Evolutionary conservation across 768 basidiomycete species (phyloP).

Genomic region (Russula ochroleuca): DNA sequence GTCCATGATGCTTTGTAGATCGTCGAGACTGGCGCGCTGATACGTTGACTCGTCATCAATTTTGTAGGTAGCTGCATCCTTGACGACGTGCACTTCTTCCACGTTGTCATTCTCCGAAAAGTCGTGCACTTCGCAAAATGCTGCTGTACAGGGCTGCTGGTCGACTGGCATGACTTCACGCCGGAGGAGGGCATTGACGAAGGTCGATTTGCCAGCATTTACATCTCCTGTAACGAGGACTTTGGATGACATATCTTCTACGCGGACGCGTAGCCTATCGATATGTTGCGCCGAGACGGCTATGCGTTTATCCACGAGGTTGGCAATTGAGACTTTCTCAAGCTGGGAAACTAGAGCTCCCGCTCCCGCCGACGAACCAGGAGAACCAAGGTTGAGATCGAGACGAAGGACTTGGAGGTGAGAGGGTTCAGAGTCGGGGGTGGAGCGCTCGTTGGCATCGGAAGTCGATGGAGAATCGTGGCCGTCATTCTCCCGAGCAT

Average conservation of each 20-base stretch:
- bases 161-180: conserved; percentile 94
- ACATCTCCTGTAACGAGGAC: conserved; percentile 97
- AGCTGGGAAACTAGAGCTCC: conserved; percentile 82
- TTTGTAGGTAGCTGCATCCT: conserved; percentile 63
- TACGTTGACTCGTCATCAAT: conserved; percentile 72
- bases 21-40: conserved; percentile 56
- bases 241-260: conserved; percentile 89
- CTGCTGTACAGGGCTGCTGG: conserved; percentile 95
- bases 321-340: conserved; percentile 89
- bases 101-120: conserved; percentile 71
- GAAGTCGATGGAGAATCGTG: conserved; percentile 28
- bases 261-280: conserved; percentile 76
- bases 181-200: conserved; percentile 91
- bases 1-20: conserved; percentile 75
- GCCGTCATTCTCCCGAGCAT: conserved; percentile 40
- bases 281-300: conserved; percentile 70
- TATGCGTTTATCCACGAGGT: conserved; percentile 84
- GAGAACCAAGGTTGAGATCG: conserved; percentile 86
- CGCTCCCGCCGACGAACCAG: conserved; percentile 55
- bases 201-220: conserved; percentile 97
- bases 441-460: conserved; percentile 34
- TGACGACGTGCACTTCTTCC: conserved; percentile 84
- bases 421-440: conserved; percentile 41
- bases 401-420: conserved; percentile 88
- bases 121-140: conserved; percentile 95